A percentile compares a stretch with the other conserved stretches of the same genome.
phyloP scores from a whole-genome alignment of 2,329 filamentous ascomycete species.

The Aspergillus aculeatinus region DNA sequence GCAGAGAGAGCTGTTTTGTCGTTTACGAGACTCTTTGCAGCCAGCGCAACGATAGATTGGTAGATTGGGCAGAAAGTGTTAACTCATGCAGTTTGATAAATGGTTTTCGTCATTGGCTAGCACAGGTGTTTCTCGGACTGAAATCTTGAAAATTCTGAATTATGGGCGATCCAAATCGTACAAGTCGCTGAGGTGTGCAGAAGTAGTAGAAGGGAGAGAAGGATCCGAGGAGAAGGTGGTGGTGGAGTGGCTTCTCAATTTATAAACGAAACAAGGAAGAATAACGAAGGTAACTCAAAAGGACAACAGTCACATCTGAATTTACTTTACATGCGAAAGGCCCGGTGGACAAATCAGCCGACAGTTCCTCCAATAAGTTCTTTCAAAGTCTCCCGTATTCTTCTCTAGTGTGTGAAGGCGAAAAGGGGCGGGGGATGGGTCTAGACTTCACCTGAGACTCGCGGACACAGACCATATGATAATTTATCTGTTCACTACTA shows the following conservation, averaged over 20 bases:
- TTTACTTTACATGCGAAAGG: neutral
- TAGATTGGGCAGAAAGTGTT: neutral
- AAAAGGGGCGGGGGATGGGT: neutral
- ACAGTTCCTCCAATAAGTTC: neutral
- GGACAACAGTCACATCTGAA: neutral
- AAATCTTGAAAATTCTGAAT: neutral
- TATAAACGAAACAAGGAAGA: too few species aligned
- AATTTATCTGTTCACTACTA: neutral
- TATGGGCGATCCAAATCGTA: neutral
- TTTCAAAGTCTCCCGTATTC: neutral
- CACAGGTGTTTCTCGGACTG: neutral
- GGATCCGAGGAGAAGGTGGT: neutral
- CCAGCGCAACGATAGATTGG: neutral
- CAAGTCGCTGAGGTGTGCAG: neutral
- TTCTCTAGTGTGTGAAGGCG: neutral
- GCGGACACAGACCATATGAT: neutral
- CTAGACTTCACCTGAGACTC: neutral
- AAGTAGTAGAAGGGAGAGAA: neutral
- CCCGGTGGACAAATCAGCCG: neutral
- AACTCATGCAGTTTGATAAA: neutral
- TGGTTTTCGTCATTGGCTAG: neutral
- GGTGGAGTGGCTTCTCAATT: neutral
- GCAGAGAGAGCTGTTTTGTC: neutral
- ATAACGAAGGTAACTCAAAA: too few species aligned
- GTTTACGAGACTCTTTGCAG: neutral